phyloP scores from a whole-genome alignment of 2,329 filamentous ascomycete species.

The Colletotrichum coccodes region DNA sequence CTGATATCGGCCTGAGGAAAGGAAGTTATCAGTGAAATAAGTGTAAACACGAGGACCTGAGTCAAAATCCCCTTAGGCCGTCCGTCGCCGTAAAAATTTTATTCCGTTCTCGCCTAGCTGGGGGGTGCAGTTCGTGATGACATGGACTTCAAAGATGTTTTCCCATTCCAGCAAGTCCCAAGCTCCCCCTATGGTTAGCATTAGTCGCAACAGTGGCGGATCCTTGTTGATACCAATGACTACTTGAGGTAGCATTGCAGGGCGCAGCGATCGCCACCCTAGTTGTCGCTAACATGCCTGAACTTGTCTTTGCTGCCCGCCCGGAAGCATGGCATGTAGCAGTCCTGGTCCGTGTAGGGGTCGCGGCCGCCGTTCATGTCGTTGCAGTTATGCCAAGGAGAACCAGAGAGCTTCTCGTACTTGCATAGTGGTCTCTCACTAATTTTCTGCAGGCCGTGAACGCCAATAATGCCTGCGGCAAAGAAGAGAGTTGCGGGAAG shows the following conservation, averaged over 20 bases:
- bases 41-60: too few relatives aligned
- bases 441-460: background rate
- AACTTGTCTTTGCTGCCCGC: background rate
- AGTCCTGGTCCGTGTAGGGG: background rate
- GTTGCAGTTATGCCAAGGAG: conserved; percentile 3
- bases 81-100: too few relatives aligned
- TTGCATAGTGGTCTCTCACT: conserved; percentile 4
- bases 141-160: too few relatives aligned
- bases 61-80: too few relatives aligned
- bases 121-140: too few relatives aligned
- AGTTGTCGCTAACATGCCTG: background rate
- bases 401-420: background rate
- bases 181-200: too few relatives aligned
- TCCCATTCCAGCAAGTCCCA: too few relatives aligned
- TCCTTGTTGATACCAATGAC: background rate
- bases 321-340: background rate
- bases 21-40: too few relatives aligned
- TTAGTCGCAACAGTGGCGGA: too few relatives aligned
- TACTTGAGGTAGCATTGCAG: conserved; percentile 9
- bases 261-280: background rate
- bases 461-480: background rate
- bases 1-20: too few relatives aligned
- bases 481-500: background rate
- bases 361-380: background rate
- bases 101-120: too few relatives aligned